These are phyloP conservation scores for Vigna unguiculata DNA, from an alignment of 306 rosid genomes.

Conservation along the genomic window DNA sequence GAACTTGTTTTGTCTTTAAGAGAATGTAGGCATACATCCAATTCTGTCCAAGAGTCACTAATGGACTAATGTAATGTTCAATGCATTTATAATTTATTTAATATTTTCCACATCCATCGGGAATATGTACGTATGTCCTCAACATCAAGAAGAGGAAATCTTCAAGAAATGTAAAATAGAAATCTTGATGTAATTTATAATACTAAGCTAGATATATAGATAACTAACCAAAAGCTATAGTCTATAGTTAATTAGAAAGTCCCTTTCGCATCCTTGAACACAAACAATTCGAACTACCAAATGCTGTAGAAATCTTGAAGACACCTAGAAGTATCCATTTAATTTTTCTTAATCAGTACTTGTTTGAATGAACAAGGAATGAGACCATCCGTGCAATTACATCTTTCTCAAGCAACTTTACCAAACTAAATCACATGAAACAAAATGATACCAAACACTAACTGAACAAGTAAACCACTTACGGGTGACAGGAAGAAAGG, in stretches of 20 bases:
- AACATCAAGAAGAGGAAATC: not conserved
- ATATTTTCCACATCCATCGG: not conserved
- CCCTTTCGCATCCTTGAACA: conserved; percentile 5
- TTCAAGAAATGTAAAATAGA: too few relatives aligned
- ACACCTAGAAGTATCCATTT: conserved; percentile 39
- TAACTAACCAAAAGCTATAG: conserved; percentile 1
- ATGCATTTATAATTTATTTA: not conserved
- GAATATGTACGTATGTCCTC: not conserved
- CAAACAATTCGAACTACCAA: conserved; percentile 5
- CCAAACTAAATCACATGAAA: conserved; percentile 41
- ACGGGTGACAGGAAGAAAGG: conserved; percentile 19
- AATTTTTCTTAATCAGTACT: conserved; percentile 41
- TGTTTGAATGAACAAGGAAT: conserved; percentile 41
- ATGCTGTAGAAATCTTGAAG: conserved; percentile 6
- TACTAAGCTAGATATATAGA: not conserved
- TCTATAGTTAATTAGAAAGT: not conserved
- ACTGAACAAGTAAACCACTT: conserved; percentile 36
- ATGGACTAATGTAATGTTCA: not conserved
- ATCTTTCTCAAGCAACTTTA: conserved; percentile 53
- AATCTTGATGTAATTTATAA: not conserved
- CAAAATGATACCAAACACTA: conserved; percentile 45
- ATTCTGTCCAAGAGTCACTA: not conserved
- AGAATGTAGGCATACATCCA: too few relatives aligned
- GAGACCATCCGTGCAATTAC: conserved; percentile 49
- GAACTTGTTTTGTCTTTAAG: not conserved